These are phyloP conservation scores for Halophytophthora polymorphica DNA, from an alignment of 352 stramenopile genomes.

Conservation along the genomic window DNA sequence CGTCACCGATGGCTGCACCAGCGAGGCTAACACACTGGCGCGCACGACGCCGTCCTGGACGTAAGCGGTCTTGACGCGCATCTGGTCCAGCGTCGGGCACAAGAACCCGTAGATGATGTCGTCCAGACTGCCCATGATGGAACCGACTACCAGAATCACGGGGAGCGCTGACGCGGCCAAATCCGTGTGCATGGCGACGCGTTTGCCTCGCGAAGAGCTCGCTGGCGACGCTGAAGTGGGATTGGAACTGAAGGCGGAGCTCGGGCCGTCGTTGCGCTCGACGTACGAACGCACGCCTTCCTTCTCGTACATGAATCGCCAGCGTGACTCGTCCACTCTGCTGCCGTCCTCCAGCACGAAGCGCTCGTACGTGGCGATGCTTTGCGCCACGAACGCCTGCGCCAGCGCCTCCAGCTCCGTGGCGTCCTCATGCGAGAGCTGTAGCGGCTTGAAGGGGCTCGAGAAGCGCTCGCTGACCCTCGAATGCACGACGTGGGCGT, in stretches of 20 bases:
- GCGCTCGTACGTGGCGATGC: constrained; percentile 33
- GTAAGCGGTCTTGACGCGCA: constrained; percentile 44
- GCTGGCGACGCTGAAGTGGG: constrained; percentile 11
- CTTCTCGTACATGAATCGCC: constrained; percentile 33
- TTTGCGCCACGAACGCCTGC: constrained; percentile 24
- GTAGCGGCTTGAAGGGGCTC: constrained; percentile 33
- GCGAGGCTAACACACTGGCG: constrained; percentile 32
- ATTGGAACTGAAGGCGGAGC: constrained; percentile 5
- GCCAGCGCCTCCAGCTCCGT: constrained; percentile 23
- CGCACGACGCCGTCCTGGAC: constrained; percentile 32
- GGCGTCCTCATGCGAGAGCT: constrained; percentile 19
- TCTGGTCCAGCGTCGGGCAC: constrained; percentile 29
- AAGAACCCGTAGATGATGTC: constrained; percentile 38
- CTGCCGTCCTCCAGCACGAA: constrained; percentile 7
- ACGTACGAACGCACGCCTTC: constrained; percentile 26
- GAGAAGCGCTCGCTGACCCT: constrained; percentile 23
- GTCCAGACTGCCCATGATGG: constrained; percentile 25
- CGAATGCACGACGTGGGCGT: constrained; percentile 2
- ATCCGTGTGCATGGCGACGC: constrained; percentile 23
- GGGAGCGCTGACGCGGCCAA: constrained; percentile 19
- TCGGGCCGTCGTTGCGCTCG: constrained; percentile 15
- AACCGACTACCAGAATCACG: constrained; percentile 28
- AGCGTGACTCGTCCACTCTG: constrained; percentile 22
- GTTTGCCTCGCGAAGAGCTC: constrained; percentile 8
- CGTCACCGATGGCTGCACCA: constrained; percentile 38